phyloP scores from a whole-genome alignment of 2,329 filamentous ascomycete genomes.

The Penicillium sp. region DNA sequence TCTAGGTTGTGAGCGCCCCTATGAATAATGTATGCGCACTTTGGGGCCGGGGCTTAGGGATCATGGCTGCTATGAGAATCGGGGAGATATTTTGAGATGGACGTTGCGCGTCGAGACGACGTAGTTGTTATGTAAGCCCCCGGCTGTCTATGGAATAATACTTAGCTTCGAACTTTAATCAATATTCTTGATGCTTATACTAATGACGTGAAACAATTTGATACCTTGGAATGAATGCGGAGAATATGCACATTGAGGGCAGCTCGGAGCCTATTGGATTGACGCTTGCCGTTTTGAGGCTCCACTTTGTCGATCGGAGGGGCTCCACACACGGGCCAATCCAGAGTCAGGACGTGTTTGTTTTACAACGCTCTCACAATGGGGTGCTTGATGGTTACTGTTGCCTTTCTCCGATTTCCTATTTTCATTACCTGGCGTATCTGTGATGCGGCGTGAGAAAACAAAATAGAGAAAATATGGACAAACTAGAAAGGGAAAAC shows the following conservation, averaged over 20 bases:
- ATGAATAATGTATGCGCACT: not conserved
- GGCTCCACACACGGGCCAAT: not conserved
- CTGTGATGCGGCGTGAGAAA: no score
- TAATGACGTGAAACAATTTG: not conserved
- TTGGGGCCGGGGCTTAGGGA: not conserved
- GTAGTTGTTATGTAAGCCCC: constrained; percentile 4
- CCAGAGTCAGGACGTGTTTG: not conserved
- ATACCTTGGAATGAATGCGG: not conserved
- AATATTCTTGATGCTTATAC: not conserved
- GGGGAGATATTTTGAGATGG: not conserved
- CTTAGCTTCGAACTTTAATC: no score
- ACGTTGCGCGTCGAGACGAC: not conserved
- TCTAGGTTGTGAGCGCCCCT: not conserved
- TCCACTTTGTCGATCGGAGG: not conserved
- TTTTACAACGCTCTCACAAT: not conserved
- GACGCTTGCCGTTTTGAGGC: not conserved
- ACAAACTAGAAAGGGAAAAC: not conserved
- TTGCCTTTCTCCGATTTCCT: no score
- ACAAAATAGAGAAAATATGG: no score
- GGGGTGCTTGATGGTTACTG: no score
- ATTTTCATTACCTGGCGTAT: no score
- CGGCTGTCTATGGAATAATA: no score
- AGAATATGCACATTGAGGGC: no score
- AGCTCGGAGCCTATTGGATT: not conserved
- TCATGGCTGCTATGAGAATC: not conserved